Conservation (phyloP, 1,139 yeast species). For the Spathaspora sp. region DNA sequence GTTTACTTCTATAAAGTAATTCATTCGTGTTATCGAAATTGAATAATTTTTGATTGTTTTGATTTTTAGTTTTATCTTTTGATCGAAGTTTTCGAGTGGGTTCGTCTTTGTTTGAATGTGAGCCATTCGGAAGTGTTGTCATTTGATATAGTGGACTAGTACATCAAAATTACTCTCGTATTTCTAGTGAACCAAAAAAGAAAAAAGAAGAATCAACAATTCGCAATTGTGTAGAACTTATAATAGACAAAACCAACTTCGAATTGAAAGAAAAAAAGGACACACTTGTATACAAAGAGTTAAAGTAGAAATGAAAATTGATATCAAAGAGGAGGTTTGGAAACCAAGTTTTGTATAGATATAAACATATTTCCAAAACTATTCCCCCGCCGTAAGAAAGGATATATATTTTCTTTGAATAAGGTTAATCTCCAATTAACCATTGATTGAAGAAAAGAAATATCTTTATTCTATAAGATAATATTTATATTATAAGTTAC, state of each 20-base stretch:
- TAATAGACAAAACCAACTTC: no score
- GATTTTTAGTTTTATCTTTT: constrained; percentile 12
- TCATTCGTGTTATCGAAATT: constrained; percentile 33
- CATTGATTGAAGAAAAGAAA: no score
- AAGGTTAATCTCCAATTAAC: no score
- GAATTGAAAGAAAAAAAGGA: no score
- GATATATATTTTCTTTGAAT: no score
- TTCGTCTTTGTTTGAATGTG: background rate
- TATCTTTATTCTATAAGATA: no score
- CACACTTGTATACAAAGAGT: no score
- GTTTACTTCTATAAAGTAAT: constrained; percentile 23
- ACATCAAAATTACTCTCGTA: background rate
- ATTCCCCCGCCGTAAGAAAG: no score
- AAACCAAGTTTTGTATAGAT: no score
- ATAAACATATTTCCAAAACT: no score
- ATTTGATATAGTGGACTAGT: background rate
- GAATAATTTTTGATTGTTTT: constrained; percentile 19
- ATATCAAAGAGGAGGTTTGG: no score
- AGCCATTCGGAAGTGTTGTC: background rate
- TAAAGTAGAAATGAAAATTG: background rate
- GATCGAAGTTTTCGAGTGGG: constrained; percentile 22
- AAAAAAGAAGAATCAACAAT: background rate
- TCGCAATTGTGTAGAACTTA: background rate
- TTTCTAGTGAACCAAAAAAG: background rate
- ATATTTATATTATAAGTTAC: no score